Evolutionary conservation across 441 rosid genomes (phyloP).

Genomic region (Mallotus repandus): DNA sequence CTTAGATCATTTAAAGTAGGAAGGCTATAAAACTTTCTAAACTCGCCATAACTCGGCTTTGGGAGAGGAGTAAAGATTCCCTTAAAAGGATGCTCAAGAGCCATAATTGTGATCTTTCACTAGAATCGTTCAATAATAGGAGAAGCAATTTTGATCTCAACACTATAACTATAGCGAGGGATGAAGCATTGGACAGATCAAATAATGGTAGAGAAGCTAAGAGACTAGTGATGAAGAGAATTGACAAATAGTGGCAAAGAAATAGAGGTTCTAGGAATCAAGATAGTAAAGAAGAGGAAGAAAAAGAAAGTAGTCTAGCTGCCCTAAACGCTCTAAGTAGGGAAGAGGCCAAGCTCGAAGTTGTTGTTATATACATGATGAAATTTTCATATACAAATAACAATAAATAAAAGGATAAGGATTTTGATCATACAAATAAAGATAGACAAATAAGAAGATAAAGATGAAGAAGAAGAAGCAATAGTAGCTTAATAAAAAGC

Average conservation of each 20-base stretch:
- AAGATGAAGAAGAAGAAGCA: not conserved
- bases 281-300: slow-evolving; percentile 18
- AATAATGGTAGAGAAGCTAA: no score
- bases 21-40: slow-evolving; percentile 92
- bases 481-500: no score
- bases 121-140: slow-evolving; percentile 67
- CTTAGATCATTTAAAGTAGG: slow-evolving; percentile 95
- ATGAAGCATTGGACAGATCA: no score
- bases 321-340: slow-evolving; percentile 63
- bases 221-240: not conserved
- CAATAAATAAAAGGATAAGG: slow-evolving; percentile 28
- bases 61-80: slow-evolving; percentile 81
- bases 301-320: slow-evolving; percentile 36
- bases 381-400: slow-evolving; percentile 32
- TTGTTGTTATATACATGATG: slow-evolving; percentile 70
- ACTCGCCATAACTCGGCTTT: slow-evolving; percentile 96
- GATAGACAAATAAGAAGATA: no score
- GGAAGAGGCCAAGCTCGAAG: slow-evolving; percentile 54
- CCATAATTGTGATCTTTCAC: slow-evolving; percentile 80
- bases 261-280: slow-evolving; percentile 3
- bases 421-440: slow-evolving; percentile 4
- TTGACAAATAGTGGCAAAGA: slow-evolving; percentile 22
- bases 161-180: no score
- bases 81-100: slow-evolving; percentile 86
- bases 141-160: not conserved